phyloP scores from a whole-genome alignment of 2,329 filamentous ascomycete species.

The Talaromyces sp. region DNA sequence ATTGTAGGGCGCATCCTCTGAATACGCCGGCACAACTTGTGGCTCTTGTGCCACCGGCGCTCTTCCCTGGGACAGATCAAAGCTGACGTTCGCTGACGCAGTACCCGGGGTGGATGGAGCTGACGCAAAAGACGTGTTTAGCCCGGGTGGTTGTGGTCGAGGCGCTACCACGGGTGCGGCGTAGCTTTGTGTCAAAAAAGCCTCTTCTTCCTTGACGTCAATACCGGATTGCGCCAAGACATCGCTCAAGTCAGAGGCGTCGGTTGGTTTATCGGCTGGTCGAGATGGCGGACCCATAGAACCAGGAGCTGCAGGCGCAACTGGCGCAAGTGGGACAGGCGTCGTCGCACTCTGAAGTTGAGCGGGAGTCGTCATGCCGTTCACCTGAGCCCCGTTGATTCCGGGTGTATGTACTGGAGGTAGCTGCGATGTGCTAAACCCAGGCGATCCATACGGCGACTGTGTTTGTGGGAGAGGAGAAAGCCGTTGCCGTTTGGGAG shows the following conservation, averaged over 20 bases:
- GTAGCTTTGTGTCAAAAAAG: slow-evolving; percentile 63
- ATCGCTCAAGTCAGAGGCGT: slow-evolving; percentile 71
- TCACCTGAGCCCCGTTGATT: slow-evolving; percentile 46
- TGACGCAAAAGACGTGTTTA: slow-evolving; percentile 40
- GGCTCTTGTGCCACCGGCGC: slow-evolving; percentile 54
- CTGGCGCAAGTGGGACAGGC: slow-evolving; percentile 18
- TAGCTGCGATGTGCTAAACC: slow-evolving; percentile 49
- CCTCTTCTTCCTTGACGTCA: slow-evolving; percentile 81
- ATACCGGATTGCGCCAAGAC: slow-evolving; percentile 80
- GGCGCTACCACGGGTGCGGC: slow-evolving; percentile 33
- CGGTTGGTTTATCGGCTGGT: slow-evolving; percentile 51
- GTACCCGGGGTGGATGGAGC: slow-evolving; percentile 42
- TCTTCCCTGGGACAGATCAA: slow-evolving; percentile 50
- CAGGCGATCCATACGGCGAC: slow-evolving; percentile 60
- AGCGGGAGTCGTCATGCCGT: slow-evolving; percentile 47
- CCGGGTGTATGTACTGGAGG: slow-evolving; percentile 32
- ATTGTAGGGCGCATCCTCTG: slow-evolving; percentile 53
- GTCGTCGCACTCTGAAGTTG: slow-evolving; percentile 29
- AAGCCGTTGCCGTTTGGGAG: slow-evolving; percentile 68
- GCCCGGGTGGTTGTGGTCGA: slow-evolving; percentile 47
- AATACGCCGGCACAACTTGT: slow-evolving; percentile 55
- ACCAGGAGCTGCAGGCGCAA: slow-evolving; percentile 33
- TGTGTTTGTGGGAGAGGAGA: slow-evolving; percentile 65
- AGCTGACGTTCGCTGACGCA: slow-evolving; percentile 45
- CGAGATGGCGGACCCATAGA: slow-evolving; percentile 63